Evolutionary conservation across 2,329 filamentous ascomycete species (phyloP), one percentile per base, ranked within the genome.

Genomic region (Verticillium dahliae): DNA sequence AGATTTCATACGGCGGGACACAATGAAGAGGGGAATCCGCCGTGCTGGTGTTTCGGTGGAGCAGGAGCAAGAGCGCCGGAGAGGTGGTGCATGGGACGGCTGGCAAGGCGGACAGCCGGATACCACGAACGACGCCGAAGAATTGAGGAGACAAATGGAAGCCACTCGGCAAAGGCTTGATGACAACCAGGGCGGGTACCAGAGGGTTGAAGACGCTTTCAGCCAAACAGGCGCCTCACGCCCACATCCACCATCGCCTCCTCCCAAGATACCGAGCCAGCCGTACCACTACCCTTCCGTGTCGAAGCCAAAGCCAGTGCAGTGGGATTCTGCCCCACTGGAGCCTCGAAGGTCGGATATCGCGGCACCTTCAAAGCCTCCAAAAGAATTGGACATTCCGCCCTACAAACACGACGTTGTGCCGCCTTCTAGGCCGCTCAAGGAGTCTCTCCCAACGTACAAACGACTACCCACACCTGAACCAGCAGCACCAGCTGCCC

Each of bases 1-100:
- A 61, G 91, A 96, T 73, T 83, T 92, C 62, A 80, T 77, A 61
- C 81, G 90, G 52, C 81, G 91, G 66, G 87, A 90, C 67, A 85
- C 83, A 14, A 81, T 80, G 52, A 80, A 85, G 63, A 82, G 78
- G 65, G 82, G 81, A 11, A 84, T 81, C 33, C 80, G 83, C 37
- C 81, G 85, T 66, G 81, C 84, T 33, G 85, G 83, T 0, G 77
- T 86, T 1, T 77, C 81, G 0, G 79, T 81, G 57, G 81, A 85
- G 60, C 83, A 86, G 63, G 84, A 87, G 64, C 80, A 81, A 62
- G 76, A 77, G 59, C 81, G 85, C 50, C 79, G 86, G 10, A 74
- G 70, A 38, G 76, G 75, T 2, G 77, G 76, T 0, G 70, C 75
- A 34, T 81, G 78, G 78, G 75, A 78, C n/a, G 70, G 75, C 35